Evolutionary conservation across 2,329 filamentous ascomycete species (phyloP).

Genomic region (Colletotrichum tofieldiae): DNA sequence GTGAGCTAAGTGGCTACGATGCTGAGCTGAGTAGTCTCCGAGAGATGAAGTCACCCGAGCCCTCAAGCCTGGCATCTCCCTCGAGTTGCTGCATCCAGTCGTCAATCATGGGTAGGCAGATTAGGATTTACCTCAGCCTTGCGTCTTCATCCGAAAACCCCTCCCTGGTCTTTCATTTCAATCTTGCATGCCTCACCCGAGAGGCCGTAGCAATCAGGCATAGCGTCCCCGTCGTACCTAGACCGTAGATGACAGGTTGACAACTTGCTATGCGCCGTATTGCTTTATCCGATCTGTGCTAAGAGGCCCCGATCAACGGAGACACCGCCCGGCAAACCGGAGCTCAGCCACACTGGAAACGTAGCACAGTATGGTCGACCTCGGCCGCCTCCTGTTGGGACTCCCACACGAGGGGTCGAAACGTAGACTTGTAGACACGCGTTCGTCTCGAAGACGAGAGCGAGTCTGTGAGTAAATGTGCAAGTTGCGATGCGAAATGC

Average conservation of each 20-base stretch:
- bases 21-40: conserved; percentile 26
- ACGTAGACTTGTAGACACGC: background rate
- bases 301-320: conserved; percentile 34
- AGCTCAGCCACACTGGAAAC: conserved; percentile 42
- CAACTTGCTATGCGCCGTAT: conserved; percentile 10
- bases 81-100: conserved; percentile 18
- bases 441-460: conserved; percentile 14
- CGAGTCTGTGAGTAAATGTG: conserved; percentile 3
- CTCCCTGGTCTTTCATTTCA: conserved; percentile 8
- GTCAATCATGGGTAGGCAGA: background rate
- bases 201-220: conserved; percentile 5
- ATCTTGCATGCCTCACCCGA: background rate
- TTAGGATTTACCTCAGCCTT: conserved; percentile 23
- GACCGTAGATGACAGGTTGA: conserved; percentile 25
- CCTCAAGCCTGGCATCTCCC: conserved; percentile 2
- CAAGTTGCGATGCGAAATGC: conserved; percentile 15
- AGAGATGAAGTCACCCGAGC: conserved; percentile 38
- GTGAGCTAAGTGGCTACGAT: conserved; percentile 25
- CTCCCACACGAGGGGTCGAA: conserved; percentile 11
- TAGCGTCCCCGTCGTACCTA: conserved; percentile 7
- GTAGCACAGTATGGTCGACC: conserved; percentile 23
- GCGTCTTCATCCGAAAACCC: background rate
- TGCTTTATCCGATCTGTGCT: conserved; percentile 27
- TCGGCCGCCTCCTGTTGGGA: conserved; percentile 24
- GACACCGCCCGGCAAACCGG: conserved; percentile 37